Conservation (phyloP, 192 early-diverging fungal species). For the Podila epigama region DNA sequence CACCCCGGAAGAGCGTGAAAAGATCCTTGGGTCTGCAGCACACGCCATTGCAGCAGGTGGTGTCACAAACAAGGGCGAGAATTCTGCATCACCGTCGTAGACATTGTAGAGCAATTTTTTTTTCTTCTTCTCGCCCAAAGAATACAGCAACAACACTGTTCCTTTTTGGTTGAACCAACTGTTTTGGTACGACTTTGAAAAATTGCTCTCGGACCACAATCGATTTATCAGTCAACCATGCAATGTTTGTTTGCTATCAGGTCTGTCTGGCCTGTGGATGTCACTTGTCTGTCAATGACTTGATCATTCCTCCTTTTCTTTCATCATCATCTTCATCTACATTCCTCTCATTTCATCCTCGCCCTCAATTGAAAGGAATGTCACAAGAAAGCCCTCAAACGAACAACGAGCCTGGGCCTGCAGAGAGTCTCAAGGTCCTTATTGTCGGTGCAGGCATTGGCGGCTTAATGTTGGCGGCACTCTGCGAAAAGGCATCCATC, state of each 20-base stretch:
- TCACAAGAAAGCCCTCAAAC: not conserved
- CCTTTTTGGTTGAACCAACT: too few relatives aligned
- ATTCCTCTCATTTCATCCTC: not conserved
- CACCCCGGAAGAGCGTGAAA: slow-evolving; percentile 31
- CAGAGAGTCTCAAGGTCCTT: not conserved
- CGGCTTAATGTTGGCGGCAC: slow-evolving; percentile 3
- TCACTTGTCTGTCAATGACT: too few relatives aligned
- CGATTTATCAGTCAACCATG: too few relatives aligned
- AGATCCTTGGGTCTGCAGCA: slow-evolving; percentile 10
- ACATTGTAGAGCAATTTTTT: too few relatives aligned
- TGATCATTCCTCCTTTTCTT: too few relatives aligned
- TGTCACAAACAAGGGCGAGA: not conserved
- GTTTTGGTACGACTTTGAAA: not conserved
- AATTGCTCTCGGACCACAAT: not conserved
- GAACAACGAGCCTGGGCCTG: not conserved
- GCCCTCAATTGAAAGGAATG: not conserved
- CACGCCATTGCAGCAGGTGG: not conserved
- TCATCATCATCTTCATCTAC: not conserved
- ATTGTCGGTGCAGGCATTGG: slow-evolving; percentile 14
- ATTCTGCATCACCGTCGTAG: not conserved
- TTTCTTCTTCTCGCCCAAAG: too few relatives aligned
- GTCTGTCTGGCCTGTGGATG: too few relatives aligned
- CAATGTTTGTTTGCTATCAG: too few relatives aligned
- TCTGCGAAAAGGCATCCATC: slow-evolving; percentile 1
- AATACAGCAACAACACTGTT: too few relatives aligned